Evolutionary conservation across 108 stramenopile genomes (phyloP).

Genomic region (Nitzschia palea): DNA sequence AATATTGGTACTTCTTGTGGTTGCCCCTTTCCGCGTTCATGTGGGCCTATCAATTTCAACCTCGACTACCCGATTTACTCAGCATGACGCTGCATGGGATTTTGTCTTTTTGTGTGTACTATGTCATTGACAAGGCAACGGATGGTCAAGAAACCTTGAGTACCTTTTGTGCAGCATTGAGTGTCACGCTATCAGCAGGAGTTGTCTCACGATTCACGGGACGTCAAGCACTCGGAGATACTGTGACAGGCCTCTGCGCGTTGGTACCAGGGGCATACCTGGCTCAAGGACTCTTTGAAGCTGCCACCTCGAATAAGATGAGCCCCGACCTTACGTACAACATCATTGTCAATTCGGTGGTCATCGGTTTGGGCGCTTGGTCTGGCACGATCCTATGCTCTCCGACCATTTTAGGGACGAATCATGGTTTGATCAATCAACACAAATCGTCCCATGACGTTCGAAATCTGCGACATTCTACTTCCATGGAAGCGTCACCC

Average conservation of each 20-base stretch:
- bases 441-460: not conserved
- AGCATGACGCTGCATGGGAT: slow-evolving; percentile 34
- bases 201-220: slow-evolving; percentile 32
- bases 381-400: slow-evolving; percentile 29
- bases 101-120: slow-evolving; percentile 12
- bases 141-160: slow-evolving; percentile 1
- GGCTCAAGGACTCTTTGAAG: slow-evolving; percentile 12
- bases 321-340: not conserved
- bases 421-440: not conserved
- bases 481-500: slow-evolving; percentile 1
- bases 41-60: slow-evolving; percentile 26
- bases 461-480: not conserved
- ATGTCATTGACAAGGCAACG: not conserved
- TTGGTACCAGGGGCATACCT: slow-evolving; percentile 32
- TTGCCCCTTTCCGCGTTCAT: slow-evolving; percentile 14
- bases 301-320: not conserved
- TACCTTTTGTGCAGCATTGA: slow-evolving; percentile 16
- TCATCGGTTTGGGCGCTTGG: slow-evolving; percentile 35
- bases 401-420: slow-evolving; percentile 27
- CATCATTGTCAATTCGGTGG: slow-evolving; percentile 14
- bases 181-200: slow-evolving; percentile 29
- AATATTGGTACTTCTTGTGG: slow-evolving; percentile 11
- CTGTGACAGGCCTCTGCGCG: slow-evolving; percentile 26
- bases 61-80: not conserved
- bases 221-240: slow-evolving; percentile 32